These are phyloP conservation scores for Paecilomyces sp. DNA, from an alignment of 2,329 filamentous ascomycete genomes.

Conservation along the genomic window DNA sequence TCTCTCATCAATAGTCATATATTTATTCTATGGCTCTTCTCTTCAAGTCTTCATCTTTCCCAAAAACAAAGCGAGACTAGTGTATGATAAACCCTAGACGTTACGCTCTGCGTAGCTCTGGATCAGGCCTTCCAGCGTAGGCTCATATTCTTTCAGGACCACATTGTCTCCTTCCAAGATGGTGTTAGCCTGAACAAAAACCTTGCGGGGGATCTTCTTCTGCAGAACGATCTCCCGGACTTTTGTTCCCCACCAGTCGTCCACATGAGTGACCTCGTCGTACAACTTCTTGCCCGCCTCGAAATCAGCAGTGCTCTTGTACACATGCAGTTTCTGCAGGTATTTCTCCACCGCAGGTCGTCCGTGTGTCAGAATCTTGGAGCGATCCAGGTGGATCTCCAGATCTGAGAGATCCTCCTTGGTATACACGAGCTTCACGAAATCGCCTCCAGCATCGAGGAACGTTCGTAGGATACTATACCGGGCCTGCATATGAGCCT, in stretches of 20 bases:
- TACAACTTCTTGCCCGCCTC: constrained; percentile 73
- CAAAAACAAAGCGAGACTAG: background rate
- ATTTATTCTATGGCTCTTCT: background rate
- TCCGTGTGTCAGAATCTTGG: constrained; percentile 77
- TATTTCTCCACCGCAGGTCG: constrained; percentile 78
- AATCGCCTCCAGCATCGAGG: constrained; percentile 76
- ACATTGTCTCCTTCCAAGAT: constrained; percentile 63
- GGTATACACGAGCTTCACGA: constrained; percentile 73
- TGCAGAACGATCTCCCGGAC: constrained; percentile 60
- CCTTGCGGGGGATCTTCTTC: constrained; percentile 53
- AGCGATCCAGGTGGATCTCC: constrained; percentile 73
- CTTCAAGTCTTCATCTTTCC: background rate
- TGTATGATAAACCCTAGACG: constrained; percentile 19
- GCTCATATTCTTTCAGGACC: constrained; percentile 76
- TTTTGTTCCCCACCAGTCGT: constrained; percentile 75
- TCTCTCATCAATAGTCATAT: background rate
- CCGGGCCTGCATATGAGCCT: constrained; percentile 83
- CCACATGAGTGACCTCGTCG: constrained; percentile 73
- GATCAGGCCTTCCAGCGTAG: constrained; percentile 72
- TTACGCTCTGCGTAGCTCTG: constrained; percentile 66
- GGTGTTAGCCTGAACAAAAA: constrained; percentile 93
- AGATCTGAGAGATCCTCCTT: constrained; percentile 71
- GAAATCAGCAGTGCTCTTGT: constrained; percentile 83
- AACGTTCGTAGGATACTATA: constrained; percentile 75
- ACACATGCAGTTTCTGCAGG: constrained; percentile 85